Percentiles rank a stretch among this genome's conserved stretches.
These are phyloP conservation scores for Solanum chiquidenum DNA, from an alignment of 257 asterid genomes.

Conservation along the genomic window DNA sequence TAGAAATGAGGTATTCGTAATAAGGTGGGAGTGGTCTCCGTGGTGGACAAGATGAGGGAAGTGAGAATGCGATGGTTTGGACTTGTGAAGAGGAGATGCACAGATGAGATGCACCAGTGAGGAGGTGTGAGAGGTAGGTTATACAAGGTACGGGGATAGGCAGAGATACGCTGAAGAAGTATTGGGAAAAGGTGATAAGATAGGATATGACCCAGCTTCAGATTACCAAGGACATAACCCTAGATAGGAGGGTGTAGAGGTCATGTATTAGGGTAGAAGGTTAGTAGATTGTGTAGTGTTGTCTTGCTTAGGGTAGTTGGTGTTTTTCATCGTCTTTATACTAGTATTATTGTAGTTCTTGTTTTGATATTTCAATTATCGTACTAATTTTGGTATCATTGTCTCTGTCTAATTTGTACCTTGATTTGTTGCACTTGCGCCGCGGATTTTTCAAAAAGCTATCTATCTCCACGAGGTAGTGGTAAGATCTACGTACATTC, in stretches of 20 bases:
- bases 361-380: not conserved
- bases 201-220: not conserved
- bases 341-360: not conserved
- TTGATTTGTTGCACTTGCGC: not conserved
- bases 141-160: not conserved
- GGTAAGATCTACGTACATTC: too few species aligned
- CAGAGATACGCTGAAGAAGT: not conserved
- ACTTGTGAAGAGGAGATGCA: not conserved
- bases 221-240: not conserved
- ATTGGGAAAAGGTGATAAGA: not conserved
- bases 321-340: not conserved
- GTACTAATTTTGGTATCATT: not conserved
- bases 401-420: not conserved
- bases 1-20: not conserved
- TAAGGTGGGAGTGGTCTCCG: not conserved
- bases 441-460: not conserved
- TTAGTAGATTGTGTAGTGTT: not conserved
- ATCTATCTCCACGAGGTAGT: not conserved
- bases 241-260: not conserved
- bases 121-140: not conserved
- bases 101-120: too few species aligned
- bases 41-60: not conserved
- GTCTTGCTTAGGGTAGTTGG: not conserved
- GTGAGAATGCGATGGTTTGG: not conserved
- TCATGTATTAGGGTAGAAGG: not conserved